These are phyloP conservation scores for Nannochloris sp. DNA, from an alignment of 139 green algal genomes.

Conservation along the genomic window DNA sequence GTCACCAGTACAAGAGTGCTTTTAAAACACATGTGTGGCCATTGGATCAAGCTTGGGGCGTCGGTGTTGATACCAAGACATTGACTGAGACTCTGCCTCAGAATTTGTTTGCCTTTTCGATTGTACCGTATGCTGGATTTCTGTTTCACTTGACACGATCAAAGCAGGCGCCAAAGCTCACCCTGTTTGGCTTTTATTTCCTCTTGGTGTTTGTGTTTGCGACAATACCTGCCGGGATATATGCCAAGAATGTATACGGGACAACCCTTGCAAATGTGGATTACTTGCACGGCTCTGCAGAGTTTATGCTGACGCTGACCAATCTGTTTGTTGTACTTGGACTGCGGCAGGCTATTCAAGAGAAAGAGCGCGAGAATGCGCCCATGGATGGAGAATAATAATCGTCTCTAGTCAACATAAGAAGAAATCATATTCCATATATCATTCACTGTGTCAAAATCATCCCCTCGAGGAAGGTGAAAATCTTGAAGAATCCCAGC, in stretches of 20 bases:
- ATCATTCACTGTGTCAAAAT: conserved; percentile 17
- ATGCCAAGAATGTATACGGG: conserved; percentile 75
- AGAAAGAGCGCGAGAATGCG: conserved; percentile 21
- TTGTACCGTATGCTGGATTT: conserved; percentile 93
- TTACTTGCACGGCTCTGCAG: conserved; percentile 89
- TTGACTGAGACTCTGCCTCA: conserved; percentile 45
- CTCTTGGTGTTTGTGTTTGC: conserved; percentile 91
- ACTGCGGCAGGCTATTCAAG: conserved; percentile 36
- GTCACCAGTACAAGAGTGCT: neutral
- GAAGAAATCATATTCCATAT: conserved; percentile 27
- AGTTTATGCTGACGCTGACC: conserved; percentile 90
- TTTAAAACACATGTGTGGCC: conserved; percentile 1
- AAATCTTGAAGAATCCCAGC: conserved; percentile 14
- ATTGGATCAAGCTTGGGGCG: conserved; percentile 20
- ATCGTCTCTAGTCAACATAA: neutral
- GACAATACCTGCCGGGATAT: conserved; percentile 89
- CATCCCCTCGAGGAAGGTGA: conserved; percentile 12
- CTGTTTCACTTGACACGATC: conserved; percentile 72
- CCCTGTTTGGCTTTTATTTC: conserved; percentile 92
- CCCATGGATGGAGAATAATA: neutral
- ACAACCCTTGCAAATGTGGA: conserved; percentile 90
- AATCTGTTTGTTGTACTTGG: conserved; percentile 87
- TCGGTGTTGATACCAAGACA: conserved; percentile 3
- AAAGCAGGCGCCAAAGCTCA: conserved; percentile 45
- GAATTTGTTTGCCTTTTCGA: conserved; percentile 73